A percentile compares a stretch with the other conserved stretches of the same genome.
Evolutionary conservation across 2,329 filamentous ascomycete genomes (phyloP).

Genomic region (Claviceps fusiformis): DNA sequence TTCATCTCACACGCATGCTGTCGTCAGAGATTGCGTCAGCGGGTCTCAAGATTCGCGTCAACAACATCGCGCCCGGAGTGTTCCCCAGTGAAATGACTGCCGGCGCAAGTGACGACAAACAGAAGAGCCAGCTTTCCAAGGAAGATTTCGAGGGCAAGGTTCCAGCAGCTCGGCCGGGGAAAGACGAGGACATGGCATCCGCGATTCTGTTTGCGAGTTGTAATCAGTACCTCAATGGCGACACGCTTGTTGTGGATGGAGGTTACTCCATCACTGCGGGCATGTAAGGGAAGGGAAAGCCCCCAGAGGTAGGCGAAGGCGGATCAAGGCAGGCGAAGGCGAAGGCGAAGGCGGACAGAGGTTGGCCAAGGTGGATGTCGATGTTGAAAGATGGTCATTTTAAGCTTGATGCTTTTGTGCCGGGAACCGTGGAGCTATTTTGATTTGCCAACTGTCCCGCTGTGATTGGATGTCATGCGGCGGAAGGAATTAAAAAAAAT

Average conservation of each 20-base stretch:
- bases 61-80: conserved; percentile 61
- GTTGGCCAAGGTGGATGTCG: too few species aligned
- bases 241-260: conserved; percentile 30
- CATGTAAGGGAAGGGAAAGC: neutral
- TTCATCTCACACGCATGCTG: conserved; percentile 51
- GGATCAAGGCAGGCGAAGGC: too few species aligned
- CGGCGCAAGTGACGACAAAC: conserved; percentile 27
- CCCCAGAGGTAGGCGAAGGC: too few species aligned
- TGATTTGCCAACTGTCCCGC: too few species aligned
- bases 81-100: conserved; percentile 62
- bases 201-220: conserved; percentile 42
- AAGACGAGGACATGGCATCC: conserved; percentile 56
- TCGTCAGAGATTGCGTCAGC: conserved; percentile 45
- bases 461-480: too few species aligned
- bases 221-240: conserved; percentile 31
- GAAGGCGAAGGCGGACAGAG: too few species aligned
- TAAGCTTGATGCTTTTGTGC: neutral
- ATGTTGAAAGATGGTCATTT: too few species aligned
- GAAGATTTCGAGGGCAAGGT: conserved; percentile 43
- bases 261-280: conserved; percentile 29
- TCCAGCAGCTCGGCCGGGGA: conserved; percentile 53
- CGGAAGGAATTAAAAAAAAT: too few species aligned
- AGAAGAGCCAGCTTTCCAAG: conserved; percentile 46
- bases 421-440: too few species aligned
- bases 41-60: conserved; percentile 50